phyloP scores from a whole-genome alignment of 2,329 filamentous ascomycete genomes.

The Botrytis squamosa region DNA sequence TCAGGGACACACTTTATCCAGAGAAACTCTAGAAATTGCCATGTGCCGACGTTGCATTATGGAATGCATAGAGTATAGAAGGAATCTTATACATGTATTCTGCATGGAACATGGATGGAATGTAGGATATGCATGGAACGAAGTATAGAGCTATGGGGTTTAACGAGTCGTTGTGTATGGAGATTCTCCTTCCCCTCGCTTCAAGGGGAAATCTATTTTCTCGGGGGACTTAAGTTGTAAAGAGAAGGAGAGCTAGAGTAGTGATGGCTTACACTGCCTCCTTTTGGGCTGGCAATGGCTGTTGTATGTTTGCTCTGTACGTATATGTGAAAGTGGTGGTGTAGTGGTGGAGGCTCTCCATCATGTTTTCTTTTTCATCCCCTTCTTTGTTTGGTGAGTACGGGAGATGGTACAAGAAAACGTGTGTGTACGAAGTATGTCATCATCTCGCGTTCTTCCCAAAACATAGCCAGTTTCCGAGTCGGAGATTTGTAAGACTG shows the following conservation, averaged over 20 bases:
- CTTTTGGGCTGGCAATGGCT: background rate
- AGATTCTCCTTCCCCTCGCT: background rate
- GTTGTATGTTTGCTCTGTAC: background rate
- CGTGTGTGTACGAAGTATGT: background rate
- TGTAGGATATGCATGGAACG: background rate
- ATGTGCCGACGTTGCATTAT: background rate
- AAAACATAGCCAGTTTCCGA: background rate
- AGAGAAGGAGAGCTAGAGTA: background rate
- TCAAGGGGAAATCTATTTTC: too few relatives aligned
- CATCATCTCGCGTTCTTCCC: constrained; percentile 1
- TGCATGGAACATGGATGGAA: background rate
- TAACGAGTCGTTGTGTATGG: too few relatives aligned
- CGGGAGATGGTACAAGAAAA: background rate
- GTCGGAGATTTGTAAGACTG: background rate
- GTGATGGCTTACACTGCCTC: background rate
- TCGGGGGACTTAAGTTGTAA: background rate
- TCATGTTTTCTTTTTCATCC: background rate
- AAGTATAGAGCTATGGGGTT: background rate
- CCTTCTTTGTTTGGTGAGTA: background rate
- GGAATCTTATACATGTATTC: background rate
- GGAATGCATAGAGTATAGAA: background rate
- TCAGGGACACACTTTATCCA: too few relatives aligned
- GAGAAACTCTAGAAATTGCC: background rate
- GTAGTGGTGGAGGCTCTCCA: background rate
- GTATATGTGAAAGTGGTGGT: background rate